A percentile compares a stretch with the other conserved stretches of the same genome.
Conservation (phyloP, 2,329 filamentous ascomycete species). For the Teratosphaeria pseudoeucalypti region DNA sequence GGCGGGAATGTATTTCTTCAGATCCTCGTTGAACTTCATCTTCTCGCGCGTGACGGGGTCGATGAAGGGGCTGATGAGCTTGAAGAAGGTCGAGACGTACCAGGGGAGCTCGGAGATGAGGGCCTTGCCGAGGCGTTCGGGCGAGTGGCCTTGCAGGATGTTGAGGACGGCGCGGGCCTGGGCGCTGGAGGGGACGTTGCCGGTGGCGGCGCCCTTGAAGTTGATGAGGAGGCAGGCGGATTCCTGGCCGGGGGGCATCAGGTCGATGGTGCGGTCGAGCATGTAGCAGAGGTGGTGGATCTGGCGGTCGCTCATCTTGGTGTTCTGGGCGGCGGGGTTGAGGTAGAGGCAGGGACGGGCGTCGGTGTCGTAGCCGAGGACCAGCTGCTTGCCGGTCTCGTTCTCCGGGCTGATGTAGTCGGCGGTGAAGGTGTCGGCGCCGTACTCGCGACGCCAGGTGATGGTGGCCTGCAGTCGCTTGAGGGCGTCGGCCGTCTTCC, state of each 20-base stretch:
- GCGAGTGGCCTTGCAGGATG: slow-evolving; percentile 93
- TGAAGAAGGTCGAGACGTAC: slow-evolving; percentile 90
- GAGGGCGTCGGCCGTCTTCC: slow-evolving; percentile 64
- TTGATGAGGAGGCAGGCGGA: slow-evolving; percentile 80
- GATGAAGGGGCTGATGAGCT: slow-evolving; percentile 90
- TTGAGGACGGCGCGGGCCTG: slow-evolving; percentile 75
- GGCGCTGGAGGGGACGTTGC: slow-evolving; percentile 64
- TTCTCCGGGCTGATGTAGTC: slow-evolving; percentile 91
- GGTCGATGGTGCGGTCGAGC: slow-evolving; percentile 78
- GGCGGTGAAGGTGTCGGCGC: slow-evolving; percentile 63
- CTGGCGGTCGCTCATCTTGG: slow-evolving; percentile 72
- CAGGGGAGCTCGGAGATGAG: slow-evolving; percentile 87
- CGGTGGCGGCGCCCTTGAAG: slow-evolving; percentile 69
- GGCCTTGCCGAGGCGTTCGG: slow-evolving; percentile 78
- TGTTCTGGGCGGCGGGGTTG: slow-evolving; percentile 85
- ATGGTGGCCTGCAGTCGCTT: slow-evolving; percentile 73
- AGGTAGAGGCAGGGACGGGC: slow-evolving; percentile 86
- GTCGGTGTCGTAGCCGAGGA: slow-evolving; percentile 77
- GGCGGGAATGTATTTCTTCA: slow-evolving; percentile 68
- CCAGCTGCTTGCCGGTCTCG: slow-evolving; percentile 89
- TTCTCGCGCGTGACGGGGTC: slow-evolving; percentile 89
- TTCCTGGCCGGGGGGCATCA: slow-evolving; percentile 81
- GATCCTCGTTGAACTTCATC: slow-evolving; percentile 94
- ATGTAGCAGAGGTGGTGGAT: slow-evolving; percentile 93
- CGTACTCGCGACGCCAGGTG: slow-evolving; percentile 84